Base-by-base conservation (phyloP, 306 rosid species). In the Rubus idaeus region DNA sequence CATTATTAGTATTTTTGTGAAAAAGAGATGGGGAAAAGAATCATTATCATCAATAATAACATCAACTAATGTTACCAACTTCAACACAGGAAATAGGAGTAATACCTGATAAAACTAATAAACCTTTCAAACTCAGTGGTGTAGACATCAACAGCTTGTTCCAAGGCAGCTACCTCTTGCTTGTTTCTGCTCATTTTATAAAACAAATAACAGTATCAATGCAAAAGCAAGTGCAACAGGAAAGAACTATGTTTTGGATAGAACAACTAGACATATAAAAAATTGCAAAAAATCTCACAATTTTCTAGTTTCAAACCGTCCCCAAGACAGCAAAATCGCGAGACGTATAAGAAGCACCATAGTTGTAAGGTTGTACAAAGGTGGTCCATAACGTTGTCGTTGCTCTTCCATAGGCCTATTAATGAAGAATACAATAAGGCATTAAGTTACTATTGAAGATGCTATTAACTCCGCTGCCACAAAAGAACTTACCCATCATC, bases 341-440 rank as follows among this genome's bases (percentile, higher is more conserved):
- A 92, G 86, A 73, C 89, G 85, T 80, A 95, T 78, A 80, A 69
- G 83, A 60, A 86, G 90, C 72, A 82, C 90, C 98, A 92, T 83
- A 40, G 64, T 53, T 65, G 98, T 95, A 73, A 95, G 98, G 74
- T 79, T 88, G 79, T 95, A 95, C 66, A 95, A 81, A 11, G 96
- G 93, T 12, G 96, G 97, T 79, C 98, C 98, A 84, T 95, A 95
- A 76, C 98, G 98, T 45, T 88, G 92, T 0, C 98, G 86, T 79
- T 95, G 98, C 82, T 95, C 97, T 84, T 95, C 98, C 98, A 95
- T 95, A 67, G 98, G 98, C 90, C 98, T 95, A 49, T 74, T 66
- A 79, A 85, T 64, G 73, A 70, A 66, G 75, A 17, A 57, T 60
- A 55, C 44, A 53, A 23, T 20, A 9, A 79, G 69, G 42, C 2